These are phyloP conservation scores for Puccinia polysora DNA, from an alignment of 1,284 basidiomycete species.

Conservation along the genomic window DNA sequence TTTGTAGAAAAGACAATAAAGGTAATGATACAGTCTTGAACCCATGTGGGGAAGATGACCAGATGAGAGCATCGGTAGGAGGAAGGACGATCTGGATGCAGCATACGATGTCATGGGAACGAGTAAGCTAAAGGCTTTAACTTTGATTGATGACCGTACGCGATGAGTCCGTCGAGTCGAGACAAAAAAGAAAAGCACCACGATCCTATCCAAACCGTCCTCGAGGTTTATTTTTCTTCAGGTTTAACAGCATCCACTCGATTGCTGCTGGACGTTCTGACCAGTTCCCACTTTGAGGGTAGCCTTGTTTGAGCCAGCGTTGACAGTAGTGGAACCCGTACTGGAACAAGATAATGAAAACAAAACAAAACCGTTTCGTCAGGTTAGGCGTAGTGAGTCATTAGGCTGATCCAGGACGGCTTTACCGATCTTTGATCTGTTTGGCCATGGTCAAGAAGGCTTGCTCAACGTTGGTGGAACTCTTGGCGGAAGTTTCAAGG, in stretches of 20 bases:
- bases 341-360: slow-evolving; percentile 52
- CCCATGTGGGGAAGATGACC: background rate
- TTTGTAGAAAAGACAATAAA: too few relatives aligned
- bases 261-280: slow-evolving; percentile 67
- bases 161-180: background rate
- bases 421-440: slow-evolving; percentile 83
- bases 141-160: too few relatives aligned
- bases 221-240: too few relatives aligned
- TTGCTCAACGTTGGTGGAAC: slow-evolving; percentile 27
- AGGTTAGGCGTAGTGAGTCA: background rate
- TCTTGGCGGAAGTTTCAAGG: slow-evolving; percentile 32
- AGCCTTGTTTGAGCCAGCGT: slow-evolving; percentile 56
- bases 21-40: slow-evolving; percentile 22
- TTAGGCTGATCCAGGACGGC: background rate
- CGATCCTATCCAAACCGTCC: background rate
- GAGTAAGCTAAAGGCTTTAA: too few relatives aligned
- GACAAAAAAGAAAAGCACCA: background rate
- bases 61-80: background rate
- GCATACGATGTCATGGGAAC: too few relatives aligned
- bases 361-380: background rate
- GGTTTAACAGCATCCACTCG: slow-evolving; percentile 68
- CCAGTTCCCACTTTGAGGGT: slow-evolving; percentile 59
- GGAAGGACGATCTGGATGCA: background rate
- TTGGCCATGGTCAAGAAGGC: slow-evolving; percentile 56
- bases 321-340: slow-evolving; percentile 57